Percentiles rank a stretch among this genome's conserved stretches.
phyloP scores from a whole-genome alignment of 257 asterid genomes.

The Lantana camara region DNA sequence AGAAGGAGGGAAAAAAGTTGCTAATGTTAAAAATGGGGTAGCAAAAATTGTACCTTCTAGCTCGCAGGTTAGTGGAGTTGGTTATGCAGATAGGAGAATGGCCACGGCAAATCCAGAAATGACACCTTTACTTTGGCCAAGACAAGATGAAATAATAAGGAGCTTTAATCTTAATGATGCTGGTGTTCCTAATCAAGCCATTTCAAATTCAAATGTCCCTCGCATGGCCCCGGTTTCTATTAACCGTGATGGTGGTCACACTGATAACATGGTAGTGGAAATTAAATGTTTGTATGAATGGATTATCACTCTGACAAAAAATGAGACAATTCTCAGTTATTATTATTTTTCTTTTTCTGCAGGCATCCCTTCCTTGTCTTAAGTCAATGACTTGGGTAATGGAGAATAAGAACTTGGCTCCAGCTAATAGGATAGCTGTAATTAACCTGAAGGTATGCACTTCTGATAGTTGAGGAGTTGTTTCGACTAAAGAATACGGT shows the following conservation, averaged over 20 bases:
- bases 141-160: constrained; percentile 60
- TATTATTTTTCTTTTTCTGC: constrained; percentile 19
- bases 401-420: constrained; percentile 72
- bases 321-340: constrained; percentile 19
- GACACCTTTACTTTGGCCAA: constrained; percentile 80
- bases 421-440: constrained; percentile 76
- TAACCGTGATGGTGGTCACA: constrained; percentile 48
- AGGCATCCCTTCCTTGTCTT: constrained; percentile 80
- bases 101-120: constrained; percentile 44
- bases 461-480: constrained; percentile 3
- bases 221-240: constrained; percentile 60
- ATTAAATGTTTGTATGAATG: constrained; percentile 23
- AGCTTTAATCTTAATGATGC: constrained; percentile 67
- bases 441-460: constrained; percentile 78
- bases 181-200: constrained; percentile 47
- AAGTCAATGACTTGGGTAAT: constrained; percentile 97
- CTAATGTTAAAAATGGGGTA: constrained; percentile 59
- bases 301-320: constrained; percentile 1
- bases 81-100: constrained; percentile 56
- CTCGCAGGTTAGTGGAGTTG: constrained; percentile 54
- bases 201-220: constrained; percentile 48
- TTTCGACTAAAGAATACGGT: constrained; percentile 1
- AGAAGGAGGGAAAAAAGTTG: constrained; percentile 74
- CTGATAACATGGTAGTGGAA: constrained; percentile 65
- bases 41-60: constrained; percentile 58